Conservation (phyloP, 805 yeast species). For the Cyberlindnera japonica region DNA sequence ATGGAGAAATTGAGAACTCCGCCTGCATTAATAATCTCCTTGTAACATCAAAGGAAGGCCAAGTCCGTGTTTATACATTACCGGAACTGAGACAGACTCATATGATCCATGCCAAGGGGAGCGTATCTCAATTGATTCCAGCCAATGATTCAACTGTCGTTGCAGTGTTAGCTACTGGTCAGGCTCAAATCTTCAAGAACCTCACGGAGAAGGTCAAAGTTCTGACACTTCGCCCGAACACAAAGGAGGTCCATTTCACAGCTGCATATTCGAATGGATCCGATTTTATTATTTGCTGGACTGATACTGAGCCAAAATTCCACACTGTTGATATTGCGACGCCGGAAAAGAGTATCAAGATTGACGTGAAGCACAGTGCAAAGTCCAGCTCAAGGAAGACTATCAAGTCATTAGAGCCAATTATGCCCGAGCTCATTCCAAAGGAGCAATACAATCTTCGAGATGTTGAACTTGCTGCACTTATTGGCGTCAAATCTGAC, state of each 20-base stretch:
- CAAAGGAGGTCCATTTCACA: constrained; percentile 26
- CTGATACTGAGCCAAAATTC: constrained; percentile 38
- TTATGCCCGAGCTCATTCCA: constrained; percentile 24
- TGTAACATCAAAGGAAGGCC: constrained; percentile 9
- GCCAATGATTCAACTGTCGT: constrained; percentile 10
- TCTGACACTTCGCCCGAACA: constrained; percentile 21
- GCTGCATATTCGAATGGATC: constrained; percentile 21
- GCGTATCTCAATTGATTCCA: constrained; percentile 1
- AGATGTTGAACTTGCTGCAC: constrained; percentile 19
- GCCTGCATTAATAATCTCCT: constrained; percentile 9
- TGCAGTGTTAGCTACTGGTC: constrained; percentile 31
- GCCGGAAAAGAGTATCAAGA: constrained; percentile 18
- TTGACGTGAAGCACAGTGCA: constrained; percentile 25
- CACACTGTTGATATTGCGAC: constrained; percentile 26
- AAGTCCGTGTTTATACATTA: constrained; percentile 7
- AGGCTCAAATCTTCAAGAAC: constrained; percentile 31
- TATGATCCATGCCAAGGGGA: constrained; percentile 13
- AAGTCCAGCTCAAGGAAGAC: constrained; percentile 4
- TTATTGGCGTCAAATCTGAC: constrained; percentile 16
- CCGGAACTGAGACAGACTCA: constrained; percentile 11
- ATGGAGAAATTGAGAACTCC: constrained; percentile 6
- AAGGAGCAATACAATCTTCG: constrained; percentile 28
- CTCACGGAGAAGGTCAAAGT: constrained; percentile 11
- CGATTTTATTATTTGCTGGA: constrained; percentile 33
- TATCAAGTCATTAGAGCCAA: constrained; percentile 24